Conservation (phyloP, 768 basidiomycete genomes). For the Russula brevipes region DNA sequence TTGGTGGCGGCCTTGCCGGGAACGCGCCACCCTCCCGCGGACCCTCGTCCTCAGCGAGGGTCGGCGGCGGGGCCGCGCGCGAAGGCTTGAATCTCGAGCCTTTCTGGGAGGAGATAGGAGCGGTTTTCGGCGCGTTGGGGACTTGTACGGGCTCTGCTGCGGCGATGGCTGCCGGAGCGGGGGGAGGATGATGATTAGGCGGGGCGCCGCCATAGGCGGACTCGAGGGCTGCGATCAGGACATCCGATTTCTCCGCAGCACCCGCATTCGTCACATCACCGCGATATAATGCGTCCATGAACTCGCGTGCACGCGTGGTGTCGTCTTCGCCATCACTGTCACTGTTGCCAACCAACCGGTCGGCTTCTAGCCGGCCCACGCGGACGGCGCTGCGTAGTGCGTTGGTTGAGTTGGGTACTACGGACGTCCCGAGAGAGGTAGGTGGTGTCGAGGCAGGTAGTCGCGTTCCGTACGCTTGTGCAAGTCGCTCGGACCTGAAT, state of each 20-base stretch:
- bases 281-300: constrained; percentile 29
- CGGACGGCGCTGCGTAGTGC: constrained; percentile 30
- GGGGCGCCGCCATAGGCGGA: constrained; percentile 18
- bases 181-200: not conserved
- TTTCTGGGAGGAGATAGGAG: not conserved
- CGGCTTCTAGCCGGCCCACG: constrained; percentile 31
- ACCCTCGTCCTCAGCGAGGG: not conserved
- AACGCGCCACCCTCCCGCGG: constrained; percentile 20
- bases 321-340: constrained; percentile 31
- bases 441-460: constrained; percentile 26
- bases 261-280: constrained; percentile 34
- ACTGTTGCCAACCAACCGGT: constrained; percentile 29
- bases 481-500: constrained; percentile 52
- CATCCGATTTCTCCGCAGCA: constrained; percentile 22
- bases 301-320: constrained; percentile 24
- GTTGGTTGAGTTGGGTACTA: constrained; percentile 31
- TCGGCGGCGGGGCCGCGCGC: constrained; percentile 10
- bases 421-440: constrained; percentile 31
- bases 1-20: constrained; percentile 27
- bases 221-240: constrained; percentile 18
- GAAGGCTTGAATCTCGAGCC: constrained; percentile 28
- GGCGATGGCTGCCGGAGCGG: not conserved
- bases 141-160: not conserved
- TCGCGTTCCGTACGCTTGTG: constrained; percentile 19
- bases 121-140: not conserved